Conservation (phyloP, 192 early-diverging fungal genomes). For the Umbelopsis sp. region DNA sequence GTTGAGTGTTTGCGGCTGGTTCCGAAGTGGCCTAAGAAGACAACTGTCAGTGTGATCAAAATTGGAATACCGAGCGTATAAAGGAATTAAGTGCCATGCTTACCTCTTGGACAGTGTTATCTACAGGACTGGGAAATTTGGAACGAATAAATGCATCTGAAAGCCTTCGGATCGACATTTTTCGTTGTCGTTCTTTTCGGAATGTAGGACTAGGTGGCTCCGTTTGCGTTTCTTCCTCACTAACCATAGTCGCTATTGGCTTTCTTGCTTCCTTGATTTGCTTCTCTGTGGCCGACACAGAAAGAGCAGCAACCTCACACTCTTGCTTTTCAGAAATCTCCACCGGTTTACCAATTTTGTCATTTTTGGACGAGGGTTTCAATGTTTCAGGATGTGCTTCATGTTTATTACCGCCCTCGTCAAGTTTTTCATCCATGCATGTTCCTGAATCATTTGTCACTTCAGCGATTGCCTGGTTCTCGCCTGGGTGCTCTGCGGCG, state of each 20-base stretch:
- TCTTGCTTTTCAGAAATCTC: neutral
- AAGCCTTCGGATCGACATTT: slow-evolving; percentile 5
- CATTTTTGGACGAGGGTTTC: neutral
- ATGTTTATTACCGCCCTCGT: neutral
- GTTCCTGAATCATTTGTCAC: neutral
- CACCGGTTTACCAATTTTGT: neutral
- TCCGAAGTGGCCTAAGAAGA: too few species aligned
- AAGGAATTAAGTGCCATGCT: neutral
- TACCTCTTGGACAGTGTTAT: neutral
- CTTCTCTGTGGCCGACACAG: neutral
- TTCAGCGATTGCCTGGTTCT: neutral
- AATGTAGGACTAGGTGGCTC: neutral
- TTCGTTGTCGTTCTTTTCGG: neutral
- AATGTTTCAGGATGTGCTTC: neutral
- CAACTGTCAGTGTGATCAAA: too few species aligned
- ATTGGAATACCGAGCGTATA: neutral
- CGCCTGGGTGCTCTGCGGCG: neutral
- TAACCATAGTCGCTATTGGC: too few species aligned
- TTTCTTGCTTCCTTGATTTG: too few species aligned
- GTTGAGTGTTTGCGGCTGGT: neutral
- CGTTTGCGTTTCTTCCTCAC: too few species aligned
- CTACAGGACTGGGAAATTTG: neutral
- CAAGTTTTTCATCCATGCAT: neutral
- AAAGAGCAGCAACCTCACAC: neutral
- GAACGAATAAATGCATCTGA: neutral